A percentile compares a stretch with the other conserved stretches of the same genome.
These are phyloP conservation scores for Aquilaria malaccensis DNA, from an alignment of 345 rosid species.

Conservation along the genomic window DNA sequence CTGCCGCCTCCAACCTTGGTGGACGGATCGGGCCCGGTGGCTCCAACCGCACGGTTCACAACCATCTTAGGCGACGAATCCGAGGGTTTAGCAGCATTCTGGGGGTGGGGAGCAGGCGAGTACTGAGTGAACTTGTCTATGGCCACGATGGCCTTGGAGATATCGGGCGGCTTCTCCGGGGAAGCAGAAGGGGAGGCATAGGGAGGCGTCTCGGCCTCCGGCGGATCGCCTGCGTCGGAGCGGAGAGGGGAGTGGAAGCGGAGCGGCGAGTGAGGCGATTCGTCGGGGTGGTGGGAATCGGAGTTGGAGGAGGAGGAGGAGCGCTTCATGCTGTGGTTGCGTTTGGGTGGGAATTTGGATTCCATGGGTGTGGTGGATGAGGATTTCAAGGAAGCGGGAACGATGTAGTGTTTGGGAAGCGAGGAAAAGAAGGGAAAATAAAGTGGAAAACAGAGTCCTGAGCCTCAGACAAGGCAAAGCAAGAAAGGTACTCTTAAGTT, in stretches of 20 bases:
- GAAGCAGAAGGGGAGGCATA: constrained; percentile 50
- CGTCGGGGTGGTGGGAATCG: constrained; percentile 30
- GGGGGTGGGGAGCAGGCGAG: constrained; percentile 26
- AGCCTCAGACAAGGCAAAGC: too few relatives aligned
- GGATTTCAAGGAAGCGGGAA: constrained; percentile 10
- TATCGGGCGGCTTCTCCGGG: constrained; percentile 43
- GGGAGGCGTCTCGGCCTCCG: constrained; percentile 33
- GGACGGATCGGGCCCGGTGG: constrained; percentile 20
- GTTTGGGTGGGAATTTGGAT: constrained; percentile 9
- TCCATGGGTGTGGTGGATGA: constrained; percentile 7
- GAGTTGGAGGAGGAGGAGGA: constrained; percentile 58
- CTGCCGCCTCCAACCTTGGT: constrained; percentile 21
- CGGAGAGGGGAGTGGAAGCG: constrained; percentile 54
- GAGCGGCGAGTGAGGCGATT: constrained; percentile 70
- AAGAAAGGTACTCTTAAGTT: too few relatives aligned
- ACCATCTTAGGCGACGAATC: constrained; percentile 23
- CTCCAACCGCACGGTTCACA: constrained; percentile 37
- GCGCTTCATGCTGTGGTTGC: constrained; percentile 36
- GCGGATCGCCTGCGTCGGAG: constrained; percentile 56
- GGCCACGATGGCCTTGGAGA: constrained; percentile 46
- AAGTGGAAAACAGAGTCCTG: neutral
- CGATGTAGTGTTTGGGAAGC: neutral
- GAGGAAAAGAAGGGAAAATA: neutral
- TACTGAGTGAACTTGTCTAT: constrained; percentile 43
- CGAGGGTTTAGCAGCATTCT: constrained; percentile 11